Evolutionary conservation across 73 alveolate species (phyloP).

Genomic region (Symbiodinium pilosum): DNA sequence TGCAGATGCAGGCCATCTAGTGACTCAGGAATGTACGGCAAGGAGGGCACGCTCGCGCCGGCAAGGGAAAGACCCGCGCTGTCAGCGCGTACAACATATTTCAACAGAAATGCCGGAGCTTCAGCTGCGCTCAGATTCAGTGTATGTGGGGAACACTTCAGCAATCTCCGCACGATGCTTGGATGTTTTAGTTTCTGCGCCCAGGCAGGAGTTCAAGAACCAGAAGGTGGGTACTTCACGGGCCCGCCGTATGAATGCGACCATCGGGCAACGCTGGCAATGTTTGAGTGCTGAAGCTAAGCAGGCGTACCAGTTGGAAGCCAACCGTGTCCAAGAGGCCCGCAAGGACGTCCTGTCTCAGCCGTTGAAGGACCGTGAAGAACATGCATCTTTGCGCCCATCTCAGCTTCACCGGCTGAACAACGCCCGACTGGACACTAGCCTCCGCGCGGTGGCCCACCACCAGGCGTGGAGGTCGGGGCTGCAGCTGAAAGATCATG

Average conservation of each 20-base stretch:
- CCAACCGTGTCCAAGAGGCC: neutral
- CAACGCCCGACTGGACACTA: neutral
- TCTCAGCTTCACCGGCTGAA: conserved; percentile 13
- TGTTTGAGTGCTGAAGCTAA: neutral
- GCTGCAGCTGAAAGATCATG: neutral
- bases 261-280: neutral
- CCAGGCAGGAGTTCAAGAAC: neutral
- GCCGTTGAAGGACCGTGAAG: neutral
- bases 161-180: no score
- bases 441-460: neutral
- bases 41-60: neutral
- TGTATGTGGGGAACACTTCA: no score
- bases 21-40: neutral
- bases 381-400: neutral
- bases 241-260: neutral
- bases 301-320: neutral
- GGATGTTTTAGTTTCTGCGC: neutral
- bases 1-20: no score
- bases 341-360: no score
- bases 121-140: no score
- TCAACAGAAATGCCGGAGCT: neutral
- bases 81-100: neutral
- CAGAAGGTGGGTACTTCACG: neutral
- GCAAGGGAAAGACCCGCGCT: neutral
- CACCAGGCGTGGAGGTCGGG: neutral